Conservation (phyloP, 202 grass and related monocot species). For the Panicum hallii region DNA sequence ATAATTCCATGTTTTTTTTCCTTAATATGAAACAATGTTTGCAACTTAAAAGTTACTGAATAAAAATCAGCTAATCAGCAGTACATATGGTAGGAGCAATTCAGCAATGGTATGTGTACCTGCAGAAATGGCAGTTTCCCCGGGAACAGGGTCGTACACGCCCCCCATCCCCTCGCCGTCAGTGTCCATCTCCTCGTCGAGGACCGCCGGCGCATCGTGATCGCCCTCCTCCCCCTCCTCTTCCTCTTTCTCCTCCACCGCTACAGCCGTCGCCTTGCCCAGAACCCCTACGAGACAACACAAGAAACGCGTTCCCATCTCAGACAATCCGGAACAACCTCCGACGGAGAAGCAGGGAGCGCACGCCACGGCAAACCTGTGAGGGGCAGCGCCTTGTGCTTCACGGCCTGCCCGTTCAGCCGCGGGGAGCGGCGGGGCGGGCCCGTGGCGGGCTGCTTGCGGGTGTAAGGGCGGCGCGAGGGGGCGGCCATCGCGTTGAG, state of each 20-base stretch:
- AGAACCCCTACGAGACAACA: slow-evolving; percentile 19
- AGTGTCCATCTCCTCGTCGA: slow-evolving; percentile 40
- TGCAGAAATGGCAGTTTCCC: slow-evolving; percentile 74
- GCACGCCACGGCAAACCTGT: slow-evolving; percentile 6
- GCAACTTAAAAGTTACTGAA: neutral
- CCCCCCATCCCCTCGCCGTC: slow-evolving; percentile 61
- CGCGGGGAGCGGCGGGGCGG: slow-evolving; percentile 26
- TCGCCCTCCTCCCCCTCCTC: slow-evolving; percentile 21
- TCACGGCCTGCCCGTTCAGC: slow-evolving; percentile 30
- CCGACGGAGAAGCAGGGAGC: neutral
- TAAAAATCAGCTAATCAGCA: neutral
- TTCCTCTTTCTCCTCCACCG: neutral
- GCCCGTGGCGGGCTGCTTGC: slow-evolving; percentile 15
- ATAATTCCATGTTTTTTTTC: neutral
- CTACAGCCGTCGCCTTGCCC: neutral
- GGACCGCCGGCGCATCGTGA: neutral
- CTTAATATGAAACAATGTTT: neutral
- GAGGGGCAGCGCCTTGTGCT: slow-evolving; percentile 39
- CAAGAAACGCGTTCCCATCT: neutral
- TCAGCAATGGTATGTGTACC: slow-evolving; percentile 42
- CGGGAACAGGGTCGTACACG: slow-evolving; percentile 62
- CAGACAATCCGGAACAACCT: neutral
- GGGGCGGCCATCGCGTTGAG: slow-evolving; percentile 48
- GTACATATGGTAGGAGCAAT: neutral
- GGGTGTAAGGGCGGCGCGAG: slow-evolving; percentile 35